Evolutionary conservation across 2,329 filamentous ascomycete species (phyloP).

Genomic region (Canariomyces notabilis): DNA sequence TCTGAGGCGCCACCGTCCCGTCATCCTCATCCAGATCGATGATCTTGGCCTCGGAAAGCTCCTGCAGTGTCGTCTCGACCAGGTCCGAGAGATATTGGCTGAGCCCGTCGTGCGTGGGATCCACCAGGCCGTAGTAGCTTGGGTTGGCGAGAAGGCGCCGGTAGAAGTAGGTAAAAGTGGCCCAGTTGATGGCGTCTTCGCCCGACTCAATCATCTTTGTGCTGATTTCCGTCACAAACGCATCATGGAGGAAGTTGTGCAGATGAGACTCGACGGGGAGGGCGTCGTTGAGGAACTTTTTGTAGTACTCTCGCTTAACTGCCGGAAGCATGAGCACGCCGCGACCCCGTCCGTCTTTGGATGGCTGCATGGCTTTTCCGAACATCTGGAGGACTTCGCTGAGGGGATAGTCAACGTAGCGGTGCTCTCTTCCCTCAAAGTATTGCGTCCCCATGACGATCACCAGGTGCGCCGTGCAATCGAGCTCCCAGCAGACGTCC

Average conservation of each 20-base stretch:
- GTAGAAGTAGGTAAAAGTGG: constrained; percentile 98
- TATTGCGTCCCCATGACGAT: constrained; percentile 98
- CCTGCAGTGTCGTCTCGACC: constrained; percentile 86
- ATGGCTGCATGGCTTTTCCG: constrained; percentile 78
- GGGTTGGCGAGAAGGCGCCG: constrained; percentile 90
- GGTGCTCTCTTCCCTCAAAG: constrained; percentile 92
- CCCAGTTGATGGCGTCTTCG: constrained; percentile 97
- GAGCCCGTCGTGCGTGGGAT: constrained; percentile 86
- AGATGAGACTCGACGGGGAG: constrained; percentile 93
- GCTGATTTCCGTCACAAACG: constrained; percentile 95
- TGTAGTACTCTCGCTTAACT: constrained; percentile 95
- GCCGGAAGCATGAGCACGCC: constrained; percentile 96
- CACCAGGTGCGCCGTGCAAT: constrained; percentile 82
- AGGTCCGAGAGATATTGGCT: constrained; percentile 91
- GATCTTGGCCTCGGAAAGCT: constrained; percentile 87
- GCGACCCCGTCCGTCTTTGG: constrained; percentile 72
- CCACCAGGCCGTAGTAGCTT: constrained; percentile 87
- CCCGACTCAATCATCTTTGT: constrained; percentile 93
- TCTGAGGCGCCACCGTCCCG: constrained; percentile 80
- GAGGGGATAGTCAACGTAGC: constrained; percentile 93
- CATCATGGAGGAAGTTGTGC: constrained; percentile 86
- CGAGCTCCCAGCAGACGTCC: constrained; percentile 94
- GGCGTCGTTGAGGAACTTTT: constrained; percentile 96
- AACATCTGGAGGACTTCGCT: constrained; percentile 98
- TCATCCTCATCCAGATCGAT: constrained; percentile 95